These are phyloP conservation scores for Talaromyces pinophilus DNA, from an alignment of 2,329 filamentous ascomycete genomes.

Conservation along the genomic window DNA sequence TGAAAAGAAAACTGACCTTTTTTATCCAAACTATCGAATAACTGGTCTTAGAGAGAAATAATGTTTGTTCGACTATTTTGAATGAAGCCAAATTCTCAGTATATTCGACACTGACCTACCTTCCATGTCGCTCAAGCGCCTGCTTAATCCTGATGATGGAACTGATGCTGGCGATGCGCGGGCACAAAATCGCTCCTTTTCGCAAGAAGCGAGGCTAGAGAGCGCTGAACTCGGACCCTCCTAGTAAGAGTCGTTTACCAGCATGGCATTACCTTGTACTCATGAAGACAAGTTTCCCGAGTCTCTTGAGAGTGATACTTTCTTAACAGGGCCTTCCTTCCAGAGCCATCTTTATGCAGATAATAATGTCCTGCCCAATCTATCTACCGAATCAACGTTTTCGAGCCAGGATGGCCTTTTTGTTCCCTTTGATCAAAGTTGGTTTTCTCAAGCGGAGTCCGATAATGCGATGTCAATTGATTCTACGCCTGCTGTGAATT, in stretches of 20 bases:
- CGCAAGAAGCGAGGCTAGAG: conserved; percentile 5
- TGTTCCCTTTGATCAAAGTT: background rate
- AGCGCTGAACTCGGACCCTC: background rate
- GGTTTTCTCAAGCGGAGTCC: background rate
- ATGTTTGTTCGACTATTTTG: background rate
- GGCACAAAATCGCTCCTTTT: background rate
- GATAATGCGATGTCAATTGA: background rate
- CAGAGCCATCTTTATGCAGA: background rate
- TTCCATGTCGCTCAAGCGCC: conserved; percentile 14
- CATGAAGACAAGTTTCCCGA: background rate
- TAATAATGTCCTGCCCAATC: background rate
- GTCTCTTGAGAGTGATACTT: background rate
- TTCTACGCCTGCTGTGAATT: conserved; percentile 1
- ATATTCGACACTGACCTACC: background rate
- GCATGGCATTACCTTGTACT: background rate
- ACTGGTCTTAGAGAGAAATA: background rate
- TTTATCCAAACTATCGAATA: background rate
- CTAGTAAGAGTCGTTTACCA: background rate
- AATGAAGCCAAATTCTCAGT: background rate
- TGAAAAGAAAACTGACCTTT: background rate
- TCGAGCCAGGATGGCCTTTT: background rate
- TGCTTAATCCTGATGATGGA: conserved; percentile 12
- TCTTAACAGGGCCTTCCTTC: background rate
- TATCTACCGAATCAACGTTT: background rate
- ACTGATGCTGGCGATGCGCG: background rate